These are phyloP conservation scores for Phytopythium boreale DNA, from an alignment of 352 stramenopile species.

Conservation along the genomic window DNA sequence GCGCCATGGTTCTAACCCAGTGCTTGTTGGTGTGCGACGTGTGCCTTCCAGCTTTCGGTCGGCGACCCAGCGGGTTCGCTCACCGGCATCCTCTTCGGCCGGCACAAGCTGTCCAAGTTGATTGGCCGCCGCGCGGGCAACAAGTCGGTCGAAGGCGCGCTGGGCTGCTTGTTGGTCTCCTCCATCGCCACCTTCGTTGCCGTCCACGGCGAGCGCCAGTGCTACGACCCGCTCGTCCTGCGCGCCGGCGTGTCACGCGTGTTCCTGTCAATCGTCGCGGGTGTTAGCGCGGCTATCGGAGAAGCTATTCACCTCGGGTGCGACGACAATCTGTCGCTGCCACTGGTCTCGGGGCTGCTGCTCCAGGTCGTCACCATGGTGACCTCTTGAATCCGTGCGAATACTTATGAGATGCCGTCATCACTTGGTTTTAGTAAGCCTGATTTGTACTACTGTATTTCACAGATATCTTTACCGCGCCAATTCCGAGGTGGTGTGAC, in stretches of 20 bases:
- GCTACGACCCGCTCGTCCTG: slow-evolving; percentile 14
- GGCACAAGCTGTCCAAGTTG: slow-evolving; percentile 24
- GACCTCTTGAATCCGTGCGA: not conserved
- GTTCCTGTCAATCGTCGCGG: slow-evolving; percentile 20
- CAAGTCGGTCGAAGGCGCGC: slow-evolving; percentile 49
- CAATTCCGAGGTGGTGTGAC: not conserved
- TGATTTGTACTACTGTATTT: not conserved
- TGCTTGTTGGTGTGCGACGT: too few species aligned
- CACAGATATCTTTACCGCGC: not conserved
- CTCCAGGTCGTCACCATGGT: slow-evolving; percentile 20
- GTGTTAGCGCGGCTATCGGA: slow-evolving; percentile 28
- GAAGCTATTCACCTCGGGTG: slow-evolving; percentile 36
- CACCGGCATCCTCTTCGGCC: slow-evolving; percentile 39
- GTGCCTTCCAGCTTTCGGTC: slow-evolving; percentile 32
- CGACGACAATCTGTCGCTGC: slow-evolving; percentile 62
- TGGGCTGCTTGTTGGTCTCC: slow-evolving; percentile 33
- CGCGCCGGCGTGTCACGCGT: not conserved
- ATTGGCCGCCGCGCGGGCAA: slow-evolving; percentile 16
- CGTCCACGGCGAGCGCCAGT: slow-evolving; percentile 21
- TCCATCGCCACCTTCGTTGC: slow-evolving; percentile 16
- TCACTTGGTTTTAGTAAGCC: not conserved
- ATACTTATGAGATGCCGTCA: not conserved
- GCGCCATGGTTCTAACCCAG: too few species aligned
- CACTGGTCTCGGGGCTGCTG: slow-evolving; percentile 37
- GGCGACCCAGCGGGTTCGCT: slow-evolving; percentile 51